phyloP scores from a whole-genome alignment of 352 stramenopile species.

The Phytophthora lateralis region DNA sequence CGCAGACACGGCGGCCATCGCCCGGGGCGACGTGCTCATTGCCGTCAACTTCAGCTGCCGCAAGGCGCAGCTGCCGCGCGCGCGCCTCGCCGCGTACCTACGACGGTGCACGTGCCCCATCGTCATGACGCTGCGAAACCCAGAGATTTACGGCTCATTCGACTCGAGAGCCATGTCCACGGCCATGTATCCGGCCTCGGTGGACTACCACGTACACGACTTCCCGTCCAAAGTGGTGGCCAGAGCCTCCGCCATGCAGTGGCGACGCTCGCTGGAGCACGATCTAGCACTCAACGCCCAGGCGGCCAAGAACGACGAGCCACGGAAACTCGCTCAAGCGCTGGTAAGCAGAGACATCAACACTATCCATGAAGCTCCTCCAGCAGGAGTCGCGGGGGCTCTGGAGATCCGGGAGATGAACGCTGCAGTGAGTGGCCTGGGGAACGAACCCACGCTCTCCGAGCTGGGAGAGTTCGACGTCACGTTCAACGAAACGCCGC shows the following conservation, averaged over 20 bases:
- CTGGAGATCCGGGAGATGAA: conserved; percentile 27
- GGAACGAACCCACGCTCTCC: conserved; percentile 26
- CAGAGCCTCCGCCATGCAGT: conserved; percentile 69
- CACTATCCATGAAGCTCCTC: conserved; percentile 12
- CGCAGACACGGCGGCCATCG: conserved; percentile 27
- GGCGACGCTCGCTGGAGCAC: conserved; percentile 61
- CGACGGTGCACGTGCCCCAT: conserved; percentile 54
- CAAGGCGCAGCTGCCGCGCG: conserved; percentile 54
- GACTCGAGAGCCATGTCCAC: conserved; percentile 70
- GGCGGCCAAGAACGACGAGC: conserved; percentile 18
- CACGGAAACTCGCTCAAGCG: conserved; percentile 32
- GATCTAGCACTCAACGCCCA: conserved; percentile 53
- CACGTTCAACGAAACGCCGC: conserved; percentile 56
- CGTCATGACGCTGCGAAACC: conserved; percentile 70
- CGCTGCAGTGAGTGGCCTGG: conserved; percentile 23
- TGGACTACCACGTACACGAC: conserved; percentile 52
- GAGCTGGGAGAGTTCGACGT: conserved; percentile 63
- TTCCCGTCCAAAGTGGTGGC: conserved; percentile 47
- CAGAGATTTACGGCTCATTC: conserved; percentile 58
- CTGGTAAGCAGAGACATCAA: conserved; percentile 30
- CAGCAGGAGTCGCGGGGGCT: conserved; percentile 20
- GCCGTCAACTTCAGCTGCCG: conserved; percentile 63
- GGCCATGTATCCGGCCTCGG: conserved; percentile 74
- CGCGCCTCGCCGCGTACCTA: conserved; percentile 51
- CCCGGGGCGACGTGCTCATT: conserved; percentile 64